phyloP scores from a whole-genome alignment of 306 rosid genomes.

The Delonix regia region DNA sequence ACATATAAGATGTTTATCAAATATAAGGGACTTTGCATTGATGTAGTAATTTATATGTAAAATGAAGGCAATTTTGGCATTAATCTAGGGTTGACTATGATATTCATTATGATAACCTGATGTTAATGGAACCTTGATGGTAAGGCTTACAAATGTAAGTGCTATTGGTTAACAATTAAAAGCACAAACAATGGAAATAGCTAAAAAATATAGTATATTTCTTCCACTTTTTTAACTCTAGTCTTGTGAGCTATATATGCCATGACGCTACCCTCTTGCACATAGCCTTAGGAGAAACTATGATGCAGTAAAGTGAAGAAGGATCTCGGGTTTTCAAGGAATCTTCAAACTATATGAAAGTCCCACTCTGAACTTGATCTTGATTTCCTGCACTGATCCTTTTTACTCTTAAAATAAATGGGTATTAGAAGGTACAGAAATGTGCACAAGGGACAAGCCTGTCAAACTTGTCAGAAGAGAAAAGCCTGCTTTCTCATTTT shows the following conservation, averaged over 20 bases:
- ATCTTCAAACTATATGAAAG: neutral
- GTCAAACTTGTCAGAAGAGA: neutral
- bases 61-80: neutral
- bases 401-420: too few species aligned
- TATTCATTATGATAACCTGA: constrained; percentile 16
- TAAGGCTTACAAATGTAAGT: constrained; percentile 17
- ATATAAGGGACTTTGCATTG: neutral
- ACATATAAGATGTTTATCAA: neutral
- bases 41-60: constrained; percentile 2
- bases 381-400: too few species aligned
- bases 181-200: neutral
- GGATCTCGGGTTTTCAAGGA: neutral
- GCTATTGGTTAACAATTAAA: neutral
- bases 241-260: neutral
- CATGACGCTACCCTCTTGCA: neutral
- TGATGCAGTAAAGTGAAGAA: neutral
- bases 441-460: neutral
- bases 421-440: neutral
- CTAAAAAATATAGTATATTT: neutral
- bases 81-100: neutral
- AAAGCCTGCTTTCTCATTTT: neutral
- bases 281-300: neutral
- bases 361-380: too few species aligned
- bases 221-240: neutral
- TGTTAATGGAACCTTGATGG: neutral